Percentiles rank a stretch among this genome's conserved stretches.
These are phyloP conservation scores for Phytophthora idaei DNA, from an alignment of 352 stramenopile genomes.

Conservation along the genomic window DNA sequence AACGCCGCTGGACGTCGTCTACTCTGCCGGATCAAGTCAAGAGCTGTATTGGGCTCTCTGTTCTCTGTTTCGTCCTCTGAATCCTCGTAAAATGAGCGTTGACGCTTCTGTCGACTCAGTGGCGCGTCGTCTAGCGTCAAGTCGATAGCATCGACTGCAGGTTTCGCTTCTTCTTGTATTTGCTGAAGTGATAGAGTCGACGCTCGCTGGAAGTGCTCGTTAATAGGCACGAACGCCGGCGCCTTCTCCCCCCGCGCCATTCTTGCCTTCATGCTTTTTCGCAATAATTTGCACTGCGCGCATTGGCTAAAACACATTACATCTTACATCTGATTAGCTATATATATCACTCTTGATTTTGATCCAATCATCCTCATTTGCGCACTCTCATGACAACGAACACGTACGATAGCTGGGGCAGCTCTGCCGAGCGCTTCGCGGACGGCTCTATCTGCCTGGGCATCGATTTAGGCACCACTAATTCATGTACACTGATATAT, in stretches of 20 bases:
- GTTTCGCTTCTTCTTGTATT: not conserved
- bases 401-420: slow-evolving; percentile 85
- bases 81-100: slow-evolving; percentile 61
- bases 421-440: slow-evolving; percentile 65
- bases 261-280: slow-evolving; percentile 6
- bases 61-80: slow-evolving; percentile 59
- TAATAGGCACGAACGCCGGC: slow-evolving; percentile 51
- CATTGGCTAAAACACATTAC: not conserved
- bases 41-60: slow-evolving; percentile 53
- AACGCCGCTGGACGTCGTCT: slow-evolving; percentile 7
- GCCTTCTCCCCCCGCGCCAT: slow-evolving; percentile 4
- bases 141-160: slow-evolving; percentile 46
- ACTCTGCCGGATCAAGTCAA: slow-evolving; percentile 52
- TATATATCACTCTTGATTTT: not conserved
- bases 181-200: slow-evolving; percentile 13
- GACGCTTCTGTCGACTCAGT: slow-evolving; percentile 11
- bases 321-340: not conserved
- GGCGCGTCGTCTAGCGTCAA: slow-evolving; percentile 35
- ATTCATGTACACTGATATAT: slow-evolving; percentile 91
- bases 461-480: slow-evolving; percentile 99
- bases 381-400: slow-evolving; percentile 9
- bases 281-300: not conserved
- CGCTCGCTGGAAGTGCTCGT: slow-evolving; percentile 61
- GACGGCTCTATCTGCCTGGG: slow-evolving; percentile 92
- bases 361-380: not conserved